phyloP scores from a whole-genome alignment of 2,329 filamentous ascomycete genomes.

The Verticillium tricorpus region DNA sequence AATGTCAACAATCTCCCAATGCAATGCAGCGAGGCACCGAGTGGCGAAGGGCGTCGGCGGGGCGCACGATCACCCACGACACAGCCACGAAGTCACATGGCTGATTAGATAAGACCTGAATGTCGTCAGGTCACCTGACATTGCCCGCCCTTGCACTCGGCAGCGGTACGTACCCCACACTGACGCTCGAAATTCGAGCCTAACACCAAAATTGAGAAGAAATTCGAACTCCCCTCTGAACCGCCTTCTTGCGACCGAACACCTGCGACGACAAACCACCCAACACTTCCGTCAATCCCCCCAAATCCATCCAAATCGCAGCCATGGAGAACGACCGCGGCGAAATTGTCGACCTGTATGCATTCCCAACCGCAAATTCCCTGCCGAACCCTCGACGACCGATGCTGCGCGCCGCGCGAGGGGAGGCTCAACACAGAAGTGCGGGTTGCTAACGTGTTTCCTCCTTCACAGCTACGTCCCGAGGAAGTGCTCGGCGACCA shows the following conservation, averaged over 20 bases:
- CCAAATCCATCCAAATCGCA: constrained; percentile 33
- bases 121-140: constrained; percentile 1
- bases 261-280: constrained; percentile 14
- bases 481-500: constrained; percentile 97
- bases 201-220: background rate
- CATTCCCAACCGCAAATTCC: constrained; percentile 19
- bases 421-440: background rate
- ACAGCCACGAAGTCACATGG: background rate
- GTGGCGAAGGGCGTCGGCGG: background rate
- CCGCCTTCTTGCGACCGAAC: constrained; percentile 6
- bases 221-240: background rate
- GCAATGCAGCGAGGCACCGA: background rate
- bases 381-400: constrained; percentile 5
- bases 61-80: background rate
- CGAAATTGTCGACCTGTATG: constrained; percentile 98
- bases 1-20: background rate
- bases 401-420: constrained; percentile 11
- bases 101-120: background rate
- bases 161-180: constrained; percentile 3
- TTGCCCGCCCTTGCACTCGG: background rate
- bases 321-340: constrained; percentile 99
- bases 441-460: constrained; percentile 20
- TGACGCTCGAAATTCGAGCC: constrained; percentile 9
- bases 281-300: constrained; percentile 24
- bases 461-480: constrained; percentile 73